Conservation (phyloP, 164 flowering plant genomes). For the Nymphaea thermarum region DNA sequence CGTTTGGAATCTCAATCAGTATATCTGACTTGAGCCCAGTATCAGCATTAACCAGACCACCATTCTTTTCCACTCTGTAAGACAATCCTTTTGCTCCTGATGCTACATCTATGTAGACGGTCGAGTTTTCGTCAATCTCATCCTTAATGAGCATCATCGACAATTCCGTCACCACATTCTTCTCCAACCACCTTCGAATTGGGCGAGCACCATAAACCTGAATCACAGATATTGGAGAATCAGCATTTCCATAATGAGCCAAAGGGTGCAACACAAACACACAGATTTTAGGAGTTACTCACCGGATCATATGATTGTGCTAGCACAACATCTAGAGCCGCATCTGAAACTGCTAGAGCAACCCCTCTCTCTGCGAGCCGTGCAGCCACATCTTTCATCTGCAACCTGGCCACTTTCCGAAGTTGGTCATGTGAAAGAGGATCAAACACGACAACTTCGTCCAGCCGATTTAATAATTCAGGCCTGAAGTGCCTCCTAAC, state of each 20-base stretch:
- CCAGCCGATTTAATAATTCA: constrained; percentile 70
- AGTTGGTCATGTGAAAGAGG: constrained; percentile 76
- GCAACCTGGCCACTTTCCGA: constrained; percentile 63
- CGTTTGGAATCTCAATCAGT: constrained; percentile 37
- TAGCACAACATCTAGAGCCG: constrained; percentile 58
- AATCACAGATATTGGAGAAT: neutral
- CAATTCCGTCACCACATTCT: constrained; percentile 69
- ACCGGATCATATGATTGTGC: constrained; percentile 83
- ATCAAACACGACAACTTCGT: constrained; percentile 84
- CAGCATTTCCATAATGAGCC: neutral
- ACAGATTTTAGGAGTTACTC: constrained; percentile 10
- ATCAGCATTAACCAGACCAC: constrained; percentile 41
- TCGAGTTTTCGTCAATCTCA: constrained; percentile 87
- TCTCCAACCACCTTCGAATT: constrained; percentile 87
- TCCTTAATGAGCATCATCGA: constrained; percentile 67
- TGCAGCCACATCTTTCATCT: constrained; percentile 69
- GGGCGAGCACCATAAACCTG: constrained; percentile 92
- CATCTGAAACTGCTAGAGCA: constrained; percentile 73
- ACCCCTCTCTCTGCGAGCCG: constrained; percentile 82
- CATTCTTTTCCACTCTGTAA: constrained; percentile 42
- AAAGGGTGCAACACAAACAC: too few species aligned
- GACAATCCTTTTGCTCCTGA: constrained; percentile 13
- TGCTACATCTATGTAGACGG: constrained; percentile 59
- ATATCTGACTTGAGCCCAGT: constrained; percentile 48
- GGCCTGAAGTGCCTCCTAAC: constrained; percentile 78